A percentile compares a stretch with the other conserved stretches of the same genome.
Conservation (phyloP, 345 rosid genomes). For the Gossypium stocksii region DNA sequence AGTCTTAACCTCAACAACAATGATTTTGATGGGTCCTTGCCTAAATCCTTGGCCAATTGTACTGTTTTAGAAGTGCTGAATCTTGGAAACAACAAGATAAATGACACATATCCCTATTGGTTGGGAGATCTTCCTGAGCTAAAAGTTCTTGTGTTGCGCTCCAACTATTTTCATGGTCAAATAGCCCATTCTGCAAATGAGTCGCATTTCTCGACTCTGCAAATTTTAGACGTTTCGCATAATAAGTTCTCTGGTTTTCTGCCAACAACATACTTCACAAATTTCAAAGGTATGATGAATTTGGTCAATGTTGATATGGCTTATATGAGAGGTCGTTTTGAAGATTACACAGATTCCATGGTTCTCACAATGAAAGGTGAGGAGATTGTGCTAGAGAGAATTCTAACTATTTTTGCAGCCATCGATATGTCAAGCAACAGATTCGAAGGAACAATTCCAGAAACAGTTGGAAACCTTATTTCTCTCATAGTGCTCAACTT, state of each 20-base stretch:
- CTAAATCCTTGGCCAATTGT: constrained; percentile 15
- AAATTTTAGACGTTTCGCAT: not conserved
- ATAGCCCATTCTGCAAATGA: not conserved
- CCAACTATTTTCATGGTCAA: not conserved
- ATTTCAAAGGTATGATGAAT: not conserved
- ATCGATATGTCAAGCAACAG: constrained; percentile 25
- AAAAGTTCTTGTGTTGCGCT: not conserved
- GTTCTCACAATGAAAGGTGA: not conserved
- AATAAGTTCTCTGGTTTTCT: not conserved
- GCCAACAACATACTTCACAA: not conserved
- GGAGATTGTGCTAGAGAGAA: not conserved
- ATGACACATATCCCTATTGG: not conserved
- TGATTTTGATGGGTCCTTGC: constrained; percentile 12
- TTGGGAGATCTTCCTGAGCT: not conserved
- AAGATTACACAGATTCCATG: not conserved
- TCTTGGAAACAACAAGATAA: constrained; percentile 16
- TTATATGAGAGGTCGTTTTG: not conserved
- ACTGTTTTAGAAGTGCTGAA: not conserved
- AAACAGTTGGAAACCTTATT: not conserved
- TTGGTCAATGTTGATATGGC: not conserved
- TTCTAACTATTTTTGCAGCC: constrained; percentile 17
- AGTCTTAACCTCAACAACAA: not conserved
- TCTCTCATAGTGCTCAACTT: not conserved
- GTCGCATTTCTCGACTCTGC: not conserved
- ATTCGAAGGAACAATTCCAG: not conserved